Evolutionary conservation across 805 yeast genomes (phyloP).

Genomic region (Candida khao-thaluensis): DNA sequence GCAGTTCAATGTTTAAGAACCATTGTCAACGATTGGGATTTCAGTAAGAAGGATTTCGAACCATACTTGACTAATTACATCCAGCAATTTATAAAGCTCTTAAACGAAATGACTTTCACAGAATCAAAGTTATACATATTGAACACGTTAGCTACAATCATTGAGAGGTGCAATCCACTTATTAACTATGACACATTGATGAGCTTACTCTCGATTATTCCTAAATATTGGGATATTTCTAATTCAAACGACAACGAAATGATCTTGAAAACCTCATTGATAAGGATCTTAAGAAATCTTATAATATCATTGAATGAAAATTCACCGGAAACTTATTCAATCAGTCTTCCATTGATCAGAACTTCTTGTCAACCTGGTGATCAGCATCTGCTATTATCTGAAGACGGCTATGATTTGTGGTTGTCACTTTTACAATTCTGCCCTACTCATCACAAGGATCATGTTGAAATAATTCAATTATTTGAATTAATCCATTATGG

Average conservation of each 20-base stretch:
- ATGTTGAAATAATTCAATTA: conserved; percentile 39
- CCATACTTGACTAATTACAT: conserved; percentile 61
- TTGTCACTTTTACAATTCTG: conserved; percentile 61
- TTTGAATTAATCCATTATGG: conserved; percentile 57
- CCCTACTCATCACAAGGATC: conserved; percentile 33
- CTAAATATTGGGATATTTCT: conserved; percentile 71
- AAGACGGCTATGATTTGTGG: conserved; percentile 90
- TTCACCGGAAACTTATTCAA: conserved; percentile 47
- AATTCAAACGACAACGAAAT: conserved; percentile 37
- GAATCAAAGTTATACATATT: conserved; percentile 78
- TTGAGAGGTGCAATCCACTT: conserved; percentile 65
- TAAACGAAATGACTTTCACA: conserved; percentile 53
- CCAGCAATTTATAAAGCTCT: conserved; percentile 45
- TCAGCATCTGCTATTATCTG: conserved; percentile 58
- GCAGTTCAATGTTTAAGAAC: conserved; percentile 68
- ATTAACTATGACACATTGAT: conserved; percentile 51
- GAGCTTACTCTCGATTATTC: conserved; percentile 56
- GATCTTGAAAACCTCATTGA: conserved; percentile 38
- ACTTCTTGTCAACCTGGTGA: conserved; percentile 53
- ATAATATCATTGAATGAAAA: conserved; percentile 55
- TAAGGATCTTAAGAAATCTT: conserved; percentile 57
- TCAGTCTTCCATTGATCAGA: conserved; percentile 63
- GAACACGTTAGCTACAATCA: conserved; percentile 61
- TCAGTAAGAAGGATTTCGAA: conserved; percentile 62
- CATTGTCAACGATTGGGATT: conserved; percentile 84